Evolutionary conservation across 352 stramenopile genomes (phyloP).

Genomic region (Saprolegnia parasitica): DNA sequence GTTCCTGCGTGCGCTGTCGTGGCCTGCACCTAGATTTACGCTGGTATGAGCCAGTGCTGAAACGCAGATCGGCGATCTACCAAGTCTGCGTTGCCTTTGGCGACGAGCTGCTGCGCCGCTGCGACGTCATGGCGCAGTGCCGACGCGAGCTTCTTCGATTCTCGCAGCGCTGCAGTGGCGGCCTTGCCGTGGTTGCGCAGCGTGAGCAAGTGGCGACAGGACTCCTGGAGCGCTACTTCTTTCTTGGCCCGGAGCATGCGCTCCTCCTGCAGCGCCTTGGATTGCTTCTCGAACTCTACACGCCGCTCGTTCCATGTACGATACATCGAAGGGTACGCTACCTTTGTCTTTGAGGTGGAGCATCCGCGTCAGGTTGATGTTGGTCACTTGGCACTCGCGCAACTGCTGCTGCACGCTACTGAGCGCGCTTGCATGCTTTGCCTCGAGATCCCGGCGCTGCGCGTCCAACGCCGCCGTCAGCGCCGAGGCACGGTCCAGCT

Average conservation of each 20-base stretch:
- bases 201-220: constrained; percentile 20
- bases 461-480: not conserved
- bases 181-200: constrained; percentile 22
- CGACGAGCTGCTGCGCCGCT: not conserved
- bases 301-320: not conserved
- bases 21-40: not conserved
- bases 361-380: not conserved
- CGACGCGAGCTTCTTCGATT: constrained; percentile 6
- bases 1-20: not conserved
- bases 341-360: constrained; percentile 4
- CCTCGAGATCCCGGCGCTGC: not conserved
- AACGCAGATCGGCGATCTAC: not conserved
- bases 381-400: not conserved
- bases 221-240: constrained; percentile 10
- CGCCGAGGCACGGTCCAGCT: not conserved
- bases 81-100: not conserved
- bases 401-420: not conserved
- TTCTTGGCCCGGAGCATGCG: not conserved
- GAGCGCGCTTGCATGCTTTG: not conserved
- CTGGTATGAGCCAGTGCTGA: too few species aligned
- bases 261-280: not conserved
- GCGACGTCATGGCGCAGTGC: not conserved
- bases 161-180: not conserved
- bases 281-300: not conserved
- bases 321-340: not conserved